Evolutionary conservation across 345 rosid species (phyloP).

Genomic region (Linum trigynum): DNA sequence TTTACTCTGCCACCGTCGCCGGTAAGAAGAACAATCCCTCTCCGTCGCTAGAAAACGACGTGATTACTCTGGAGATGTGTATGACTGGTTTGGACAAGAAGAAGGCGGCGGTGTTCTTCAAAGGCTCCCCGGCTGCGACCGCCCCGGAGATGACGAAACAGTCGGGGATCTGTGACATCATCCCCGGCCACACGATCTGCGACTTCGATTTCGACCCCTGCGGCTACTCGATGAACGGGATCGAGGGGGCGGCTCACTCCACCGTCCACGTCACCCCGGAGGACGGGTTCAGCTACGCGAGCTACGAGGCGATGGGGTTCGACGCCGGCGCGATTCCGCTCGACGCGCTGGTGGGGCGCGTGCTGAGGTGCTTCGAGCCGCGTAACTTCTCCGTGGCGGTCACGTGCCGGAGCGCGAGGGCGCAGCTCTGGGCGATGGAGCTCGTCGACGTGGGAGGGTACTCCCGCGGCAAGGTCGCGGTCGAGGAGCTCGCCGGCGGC

Average conservation of each 20-base stretch:
- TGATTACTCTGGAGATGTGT: conserved; percentile 56
- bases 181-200: conserved; percentile 55
- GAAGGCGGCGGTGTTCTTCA: conserved; percentile 51
- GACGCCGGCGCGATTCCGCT: conserved; percentile 27
- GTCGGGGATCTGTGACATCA: conserved; percentile 50
- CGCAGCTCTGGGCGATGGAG: conserved; percentile 20
- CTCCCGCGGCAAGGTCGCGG: conserved; percentile 20
- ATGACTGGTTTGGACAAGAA: conserved; percentile 55
- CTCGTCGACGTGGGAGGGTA: conserved; percentile 37
- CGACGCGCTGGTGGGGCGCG: conserved; percentile 34
- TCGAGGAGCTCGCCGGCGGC: conserved; percentile 42
- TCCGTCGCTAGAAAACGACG: conserved; percentile 7
- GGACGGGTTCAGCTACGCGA: no score
- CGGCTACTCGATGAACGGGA: no score
- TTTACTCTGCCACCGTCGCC: conserved; percentile 36
- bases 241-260: no score
- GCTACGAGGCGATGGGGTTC: conserved; percentile 28
- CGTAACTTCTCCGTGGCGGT: conserved; percentile 49
- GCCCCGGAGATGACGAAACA: conserved; percentile 44
- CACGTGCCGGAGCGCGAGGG: conserved; percentile 8
- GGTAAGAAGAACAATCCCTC: conserved; percentile 3
- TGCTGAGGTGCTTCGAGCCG: conserved; percentile 46
- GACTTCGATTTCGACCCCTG: conserved; percentile 41
- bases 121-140: conserved; percentile 20
- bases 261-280: no score